A percentile compares a stretch with the other conserved stretches of the same genome.
phyloP scores from a whole-genome alignment of 2,329 filamentous ascomycete species.

The Periconia macrospinosa region DNA sequence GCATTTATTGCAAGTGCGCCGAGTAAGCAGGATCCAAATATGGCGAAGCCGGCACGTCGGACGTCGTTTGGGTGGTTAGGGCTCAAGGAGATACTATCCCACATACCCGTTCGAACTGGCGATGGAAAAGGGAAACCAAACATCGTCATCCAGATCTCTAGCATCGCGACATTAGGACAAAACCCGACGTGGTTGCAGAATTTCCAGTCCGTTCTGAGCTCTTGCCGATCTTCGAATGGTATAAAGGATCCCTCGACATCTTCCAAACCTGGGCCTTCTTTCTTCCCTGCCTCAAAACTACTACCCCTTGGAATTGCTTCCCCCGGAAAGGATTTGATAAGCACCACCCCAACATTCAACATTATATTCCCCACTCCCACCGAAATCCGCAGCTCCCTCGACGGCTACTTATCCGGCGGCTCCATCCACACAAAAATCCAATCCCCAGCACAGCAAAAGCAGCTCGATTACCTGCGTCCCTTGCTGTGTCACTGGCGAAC shows the following conservation, averaged over 20 bases:
- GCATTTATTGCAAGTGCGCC: slow-evolving; percentile 80
- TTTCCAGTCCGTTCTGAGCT: slow-evolving; percentile 44
- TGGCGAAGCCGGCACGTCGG: slow-evolving; percentile 44
- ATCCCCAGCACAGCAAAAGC: slow-evolving; percentile 69
- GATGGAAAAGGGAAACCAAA: slow-evolving; percentile 25
- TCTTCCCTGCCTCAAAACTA: too few species aligned
- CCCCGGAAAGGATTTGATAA: too few species aligned
- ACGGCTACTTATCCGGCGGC: slow-evolving; percentile 75
- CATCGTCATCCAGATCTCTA: slow-evolving; percentile 71
- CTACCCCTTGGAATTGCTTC: too few species aligned
- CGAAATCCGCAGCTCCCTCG: slow-evolving; percentile 74
- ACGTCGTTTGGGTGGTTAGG: slow-evolving; percentile 79
- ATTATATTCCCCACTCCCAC: slow-evolving; percentile 80
- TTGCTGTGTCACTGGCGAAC: slow-evolving; percentile 73
- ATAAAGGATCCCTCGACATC: slow-evolving; percentile 48
- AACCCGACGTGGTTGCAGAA: slow-evolving; percentile 72
- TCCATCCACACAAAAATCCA: slow-evolving; percentile 83
- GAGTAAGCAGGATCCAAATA: slow-evolving; percentile 60
- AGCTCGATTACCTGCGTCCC: slow-evolving; percentile 71
- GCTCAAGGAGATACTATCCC: slow-evolving; percentile 61
- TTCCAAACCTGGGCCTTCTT: too few species aligned
- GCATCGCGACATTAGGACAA: slow-evolving; percentile 75
- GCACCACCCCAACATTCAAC: too few species aligned
- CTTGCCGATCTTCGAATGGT: neutral
- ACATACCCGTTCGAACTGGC: slow-evolving; percentile 43